phyloP scores from a whole-genome alignment of 1,284 basidiomycete species.

The Heterobasidion annosum region DNA sequence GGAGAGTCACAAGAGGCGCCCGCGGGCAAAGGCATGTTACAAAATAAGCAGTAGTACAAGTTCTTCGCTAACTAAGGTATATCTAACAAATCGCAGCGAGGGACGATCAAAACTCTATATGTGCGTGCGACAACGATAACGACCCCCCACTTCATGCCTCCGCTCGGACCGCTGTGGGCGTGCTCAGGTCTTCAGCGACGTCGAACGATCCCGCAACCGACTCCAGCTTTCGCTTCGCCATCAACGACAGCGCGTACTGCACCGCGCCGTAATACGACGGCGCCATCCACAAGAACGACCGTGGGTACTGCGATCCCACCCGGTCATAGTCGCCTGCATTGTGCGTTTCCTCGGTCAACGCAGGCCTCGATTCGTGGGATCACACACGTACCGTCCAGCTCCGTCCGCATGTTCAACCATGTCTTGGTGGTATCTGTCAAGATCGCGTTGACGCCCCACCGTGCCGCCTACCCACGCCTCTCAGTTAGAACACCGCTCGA shows the following conservation, averaged over 20 bases:
- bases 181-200: constrained; percentile 1
- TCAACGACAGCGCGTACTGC: constrained; percentile 10
- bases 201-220: constrained; percentile 18
- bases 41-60: no score
- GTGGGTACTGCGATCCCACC: constrained; percentile 47
- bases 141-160: background rate
- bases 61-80: no score
- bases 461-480: constrained; percentile 50
- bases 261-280: constrained; percentile 50
- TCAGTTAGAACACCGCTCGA: background rate
- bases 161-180: constrained; percentile 3
- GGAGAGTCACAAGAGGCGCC: no score
- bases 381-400: constrained; percentile 46
- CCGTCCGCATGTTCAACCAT: constrained; percentile 67
- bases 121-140: background rate
- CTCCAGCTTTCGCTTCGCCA: constrained; percentile 10
- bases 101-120: background rate
- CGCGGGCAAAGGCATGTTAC: no score
- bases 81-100: no score
- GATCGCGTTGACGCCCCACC: constrained; percentile 88
- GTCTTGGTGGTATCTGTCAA: constrained; percentile 80
- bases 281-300: constrained; percentile 72
- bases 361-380: background rate
- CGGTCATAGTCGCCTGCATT: constrained; percentile 58
- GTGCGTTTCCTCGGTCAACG: constrained; percentile 1